phyloP scores from a whole-genome alignment of 225 moss, liverwort and hornwort genomes.

The Neckera pumila region DNA sequence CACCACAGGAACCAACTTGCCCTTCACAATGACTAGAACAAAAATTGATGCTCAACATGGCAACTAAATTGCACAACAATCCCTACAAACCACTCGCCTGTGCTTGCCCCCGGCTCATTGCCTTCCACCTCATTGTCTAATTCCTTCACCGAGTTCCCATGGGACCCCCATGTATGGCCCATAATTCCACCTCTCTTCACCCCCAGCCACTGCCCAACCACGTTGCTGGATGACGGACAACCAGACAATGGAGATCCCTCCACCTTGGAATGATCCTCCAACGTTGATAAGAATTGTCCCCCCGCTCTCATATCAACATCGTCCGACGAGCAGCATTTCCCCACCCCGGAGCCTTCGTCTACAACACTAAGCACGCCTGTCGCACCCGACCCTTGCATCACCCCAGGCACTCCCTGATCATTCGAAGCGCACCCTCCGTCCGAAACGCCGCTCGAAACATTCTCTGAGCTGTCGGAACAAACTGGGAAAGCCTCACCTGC shows the following conservation, averaged over 20 bases:
- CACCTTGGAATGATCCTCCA: conserved; percentile 34
- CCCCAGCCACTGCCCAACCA: conserved; percentile 29
- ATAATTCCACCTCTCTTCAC: conserved; percentile 34
- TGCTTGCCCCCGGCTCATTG: conserved; percentile 7
- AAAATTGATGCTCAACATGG: neutral
- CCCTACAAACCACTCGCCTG: conserved; percentile 23
- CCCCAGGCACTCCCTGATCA: conserved; percentile 27
- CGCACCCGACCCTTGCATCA: conserved; percentile 29
- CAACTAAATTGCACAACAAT: neutral
- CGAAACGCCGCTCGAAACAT: conserved; percentile 51
- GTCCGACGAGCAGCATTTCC: conserved; percentile 79
- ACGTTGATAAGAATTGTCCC: conserved; percentile 15
- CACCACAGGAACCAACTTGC: neutral
- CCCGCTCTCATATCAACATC: conserved; percentile 52
- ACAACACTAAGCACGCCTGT: conserved; percentile 27
- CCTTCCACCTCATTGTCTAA: conserved; percentile 16
- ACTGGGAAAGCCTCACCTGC: conserved; percentile 32
- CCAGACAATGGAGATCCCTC: conserved; percentile 52
- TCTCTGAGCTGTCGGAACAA: conserved; percentile 80
- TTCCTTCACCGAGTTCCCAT: conserved; percentile 8
- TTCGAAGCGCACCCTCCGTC: conserved; percentile 35
- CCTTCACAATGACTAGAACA: neutral
- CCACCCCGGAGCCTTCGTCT: conserved; percentile 79
- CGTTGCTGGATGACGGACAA: conserved; percentile 44
- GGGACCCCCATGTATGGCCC: neutral